Conservation (phyloP, 495 filamentous ascomycete species). For the Neurospora sp. region DNA sequence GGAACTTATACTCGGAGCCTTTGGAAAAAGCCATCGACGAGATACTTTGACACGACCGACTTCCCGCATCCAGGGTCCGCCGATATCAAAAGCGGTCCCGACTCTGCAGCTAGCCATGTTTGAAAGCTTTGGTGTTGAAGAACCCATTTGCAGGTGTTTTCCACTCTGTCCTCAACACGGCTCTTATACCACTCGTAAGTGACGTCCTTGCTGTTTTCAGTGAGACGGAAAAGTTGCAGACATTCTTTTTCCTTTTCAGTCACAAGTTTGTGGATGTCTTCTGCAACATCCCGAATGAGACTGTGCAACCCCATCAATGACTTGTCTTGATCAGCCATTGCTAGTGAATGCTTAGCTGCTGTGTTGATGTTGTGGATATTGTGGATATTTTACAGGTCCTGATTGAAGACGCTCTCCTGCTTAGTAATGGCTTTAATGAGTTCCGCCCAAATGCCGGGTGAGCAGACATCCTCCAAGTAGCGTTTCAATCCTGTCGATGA, state of each 20-base stretch:
- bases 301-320: not conserved
- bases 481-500: conserved; percentile 1
- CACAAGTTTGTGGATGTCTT: not conserved
- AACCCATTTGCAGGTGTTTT: conserved; percentile 24
- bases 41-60: conserved; percentile 32
- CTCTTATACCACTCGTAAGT: conserved; percentile 36
- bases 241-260: conserved; percentile 20
- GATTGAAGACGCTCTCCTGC: not conserved
- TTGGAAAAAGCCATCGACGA: conserved; percentile 21
- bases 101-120: conserved; percentile 1
- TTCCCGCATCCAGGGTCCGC: conserved; percentile 43
- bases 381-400: not conserved
- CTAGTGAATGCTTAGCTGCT: too few relatives aligned
- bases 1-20: not conserved
- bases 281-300: not conserved
- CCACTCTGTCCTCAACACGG: conserved; percentile 5
- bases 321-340: too few relatives aligned
- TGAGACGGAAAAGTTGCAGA: conserved; percentile 23
- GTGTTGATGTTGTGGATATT: conserved; percentile 5
- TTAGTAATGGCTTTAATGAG: not conserved
- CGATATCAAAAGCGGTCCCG: conserved; percentile 22
- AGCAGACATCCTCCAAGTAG: not conserved
- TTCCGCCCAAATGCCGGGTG: not conserved
- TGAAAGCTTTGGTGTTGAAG: conserved; percentile 10
- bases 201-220: conserved; percentile 13